Percentiles rank a stretch among this genome's conserved stretches.
Evolutionary conservation across 306 rosid species (phyloP).

Genomic region (Alnus rubra): DNA sequence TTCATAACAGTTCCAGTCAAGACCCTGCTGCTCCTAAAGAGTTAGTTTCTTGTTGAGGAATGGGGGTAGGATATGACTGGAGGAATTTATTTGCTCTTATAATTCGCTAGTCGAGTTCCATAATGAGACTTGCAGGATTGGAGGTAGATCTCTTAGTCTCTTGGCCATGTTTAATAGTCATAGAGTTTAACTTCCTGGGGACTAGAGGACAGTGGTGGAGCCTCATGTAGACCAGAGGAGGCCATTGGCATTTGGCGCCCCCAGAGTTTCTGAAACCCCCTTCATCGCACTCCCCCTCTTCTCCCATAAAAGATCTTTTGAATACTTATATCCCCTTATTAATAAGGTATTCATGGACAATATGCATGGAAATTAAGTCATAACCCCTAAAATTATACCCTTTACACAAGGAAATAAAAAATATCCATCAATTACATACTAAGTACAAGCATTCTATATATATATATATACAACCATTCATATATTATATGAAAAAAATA

Average conservation of each 20-base stretch:
- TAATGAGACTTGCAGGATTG: background rate
- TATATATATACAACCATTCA: background rate
- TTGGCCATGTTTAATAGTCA: background rate
- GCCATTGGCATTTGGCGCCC: background rate
- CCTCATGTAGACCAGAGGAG: background rate
- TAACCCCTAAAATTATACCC: background rate
- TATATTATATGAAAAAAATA: background rate
- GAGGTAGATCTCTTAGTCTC: background rate
- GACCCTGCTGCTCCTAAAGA: background rate
- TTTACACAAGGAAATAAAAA: background rate
- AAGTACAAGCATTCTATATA: background rate
- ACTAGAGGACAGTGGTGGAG: background rate
- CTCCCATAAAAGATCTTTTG: background rate
- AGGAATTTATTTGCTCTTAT: background rate
- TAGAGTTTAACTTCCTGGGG: background rate
- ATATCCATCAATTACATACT: background rate
- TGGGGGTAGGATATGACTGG: background rate
- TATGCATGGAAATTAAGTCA: too few relatives aligned
- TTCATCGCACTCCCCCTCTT: background rate
- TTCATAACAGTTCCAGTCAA: background rate
- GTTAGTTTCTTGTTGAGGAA: background rate
- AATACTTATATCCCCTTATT: too few relatives aligned
- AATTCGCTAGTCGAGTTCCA: background rate
- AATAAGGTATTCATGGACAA: too few relatives aligned
- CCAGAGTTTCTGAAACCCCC: background rate